Evolutionary conservation across 139 green algal genomes (phyloP).

Genomic region (Protoeuglena noctilucae): DNA sequence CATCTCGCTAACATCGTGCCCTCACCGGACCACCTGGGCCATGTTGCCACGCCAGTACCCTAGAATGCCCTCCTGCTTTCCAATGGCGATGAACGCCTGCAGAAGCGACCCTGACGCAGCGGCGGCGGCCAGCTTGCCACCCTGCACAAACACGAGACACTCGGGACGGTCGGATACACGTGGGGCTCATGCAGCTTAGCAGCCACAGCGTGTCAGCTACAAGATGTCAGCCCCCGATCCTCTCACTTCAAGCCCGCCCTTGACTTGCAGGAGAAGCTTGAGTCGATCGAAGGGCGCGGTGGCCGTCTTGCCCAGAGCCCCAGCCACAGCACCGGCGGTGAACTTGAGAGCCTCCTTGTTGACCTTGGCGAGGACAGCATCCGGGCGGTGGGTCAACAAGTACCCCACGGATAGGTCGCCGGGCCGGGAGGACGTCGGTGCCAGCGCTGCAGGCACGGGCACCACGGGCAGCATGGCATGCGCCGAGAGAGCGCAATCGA

Average conservation of each 20-base stretch:
- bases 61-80: slow-evolving; percentile 46
- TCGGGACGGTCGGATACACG: too few relatives aligned
- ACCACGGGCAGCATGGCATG: too few relatives aligned
- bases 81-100: slow-evolving; percentile 46
- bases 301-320: slow-evolving; percentile 57
- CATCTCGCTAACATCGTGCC: too few relatives aligned
- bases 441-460: too few relatives aligned
- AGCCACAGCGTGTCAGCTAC: too few relatives aligned
- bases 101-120: slow-evolving; percentile 30
- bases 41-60: slow-evolving; percentile 74
- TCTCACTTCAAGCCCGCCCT: slow-evolving; percentile 36
- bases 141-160: too few relatives aligned
- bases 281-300: slow-evolving; percentile 67
- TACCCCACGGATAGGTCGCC: not conserved
- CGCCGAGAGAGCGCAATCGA: too few relatives aligned
- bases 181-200: too few relatives aligned
- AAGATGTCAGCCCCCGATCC: too few relatives aligned
- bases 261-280: slow-evolving; percentile 38
- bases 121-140: slow-evolving; percentile 27
- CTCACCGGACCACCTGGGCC: slow-evolving; percentile 41
- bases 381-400: slow-evolving; percentile 12
- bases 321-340: slow-evolving; percentile 46
- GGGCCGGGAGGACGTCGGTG: too few relatives aligned
- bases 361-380: slow-evolving; percentile 26
- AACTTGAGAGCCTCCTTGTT: slow-evolving; percentile 44